A percentile compares a stretch with the other conserved stretches of the same genome.
Conservation (phyloP, 352 stramenopile genomes). For the Phytophthora syringae region DNA sequence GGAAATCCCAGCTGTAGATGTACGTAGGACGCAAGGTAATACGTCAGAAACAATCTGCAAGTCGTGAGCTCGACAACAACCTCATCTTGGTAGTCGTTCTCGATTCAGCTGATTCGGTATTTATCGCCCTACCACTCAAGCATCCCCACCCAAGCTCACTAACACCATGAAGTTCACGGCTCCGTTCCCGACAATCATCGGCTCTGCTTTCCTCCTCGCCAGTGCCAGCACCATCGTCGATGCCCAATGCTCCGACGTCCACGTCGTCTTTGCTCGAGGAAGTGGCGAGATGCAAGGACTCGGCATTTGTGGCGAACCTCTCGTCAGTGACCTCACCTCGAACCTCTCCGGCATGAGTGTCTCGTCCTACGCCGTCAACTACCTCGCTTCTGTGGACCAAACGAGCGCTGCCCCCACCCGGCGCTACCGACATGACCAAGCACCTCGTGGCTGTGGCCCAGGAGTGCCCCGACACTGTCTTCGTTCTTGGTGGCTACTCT, state of each 20-base stretch:
- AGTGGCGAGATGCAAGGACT: too few species aligned
- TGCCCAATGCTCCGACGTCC: background rate
- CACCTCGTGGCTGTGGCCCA: too few species aligned
- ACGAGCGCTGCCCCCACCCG: too few species aligned
- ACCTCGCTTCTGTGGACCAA: too few species aligned
- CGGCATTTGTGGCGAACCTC: too few species aligned
- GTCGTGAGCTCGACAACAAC: too few species aligned
- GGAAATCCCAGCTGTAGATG: background rate
- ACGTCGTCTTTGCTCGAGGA: background rate
- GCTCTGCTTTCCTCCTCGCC: background rate
- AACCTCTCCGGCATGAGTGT: too few species aligned
- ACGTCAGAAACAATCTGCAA: background rate
- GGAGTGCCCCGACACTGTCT: too few species aligned
- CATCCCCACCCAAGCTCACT: background rate
- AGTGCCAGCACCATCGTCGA: background rate
- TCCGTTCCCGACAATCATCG: background rate
- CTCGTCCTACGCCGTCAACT: too few species aligned
- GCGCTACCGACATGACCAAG: too few species aligned
- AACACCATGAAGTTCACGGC: constrained; percentile 2
- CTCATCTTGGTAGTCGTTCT: background rate
- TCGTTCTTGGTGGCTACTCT: too few species aligned
- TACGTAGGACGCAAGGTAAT: background rate
- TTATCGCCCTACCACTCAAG: constrained; percentile 11
- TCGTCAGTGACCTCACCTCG: too few species aligned
- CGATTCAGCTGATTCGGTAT: background rate